These are phyloP conservation scores for Rosa persica DNA, from an alignment of 306 rosid species.

Conservation along the genomic window DNA sequence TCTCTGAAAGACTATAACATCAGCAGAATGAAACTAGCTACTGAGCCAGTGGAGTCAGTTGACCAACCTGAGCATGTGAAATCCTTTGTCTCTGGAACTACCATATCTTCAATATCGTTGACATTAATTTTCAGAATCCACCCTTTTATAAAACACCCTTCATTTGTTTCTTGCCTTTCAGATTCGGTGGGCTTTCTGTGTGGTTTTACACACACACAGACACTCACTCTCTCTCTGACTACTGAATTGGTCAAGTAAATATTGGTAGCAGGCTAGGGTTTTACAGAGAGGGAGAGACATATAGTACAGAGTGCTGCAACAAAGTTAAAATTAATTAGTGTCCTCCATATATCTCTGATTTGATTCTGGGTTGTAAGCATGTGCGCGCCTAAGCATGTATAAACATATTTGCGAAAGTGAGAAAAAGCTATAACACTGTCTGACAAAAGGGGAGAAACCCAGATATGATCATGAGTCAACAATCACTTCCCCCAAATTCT, in stretches of 20 bases:
- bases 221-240: background rate
- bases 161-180: background rate
- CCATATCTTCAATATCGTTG: background rate
- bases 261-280: background rate
- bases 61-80: background rate
- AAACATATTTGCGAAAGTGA: background rate
- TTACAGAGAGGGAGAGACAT: background rate
- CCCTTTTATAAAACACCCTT: background rate
- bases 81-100: background rate
- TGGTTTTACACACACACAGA: too few species aligned
- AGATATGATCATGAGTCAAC: background rate
- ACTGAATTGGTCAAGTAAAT: background rate
- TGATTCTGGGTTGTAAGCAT: slow-evolving; percentile 18
- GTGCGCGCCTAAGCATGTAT: slow-evolving; percentile 21
- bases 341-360: background rate
- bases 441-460: slow-evolving; percentile 11
- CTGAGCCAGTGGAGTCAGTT: background rate
- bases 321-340: background rate
- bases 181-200: background rate
- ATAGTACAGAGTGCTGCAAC: slow-evolving; percentile 12
- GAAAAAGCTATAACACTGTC: slow-evolving; percentile 10
- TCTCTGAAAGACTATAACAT: background rate
- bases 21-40: background rate
- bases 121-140: background rate
- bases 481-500: slow-evolving; percentile 29